Evolutionary conservation across 257 asterid species (phyloP).

Genomic region (Voacanga thouarsii): DNA sequence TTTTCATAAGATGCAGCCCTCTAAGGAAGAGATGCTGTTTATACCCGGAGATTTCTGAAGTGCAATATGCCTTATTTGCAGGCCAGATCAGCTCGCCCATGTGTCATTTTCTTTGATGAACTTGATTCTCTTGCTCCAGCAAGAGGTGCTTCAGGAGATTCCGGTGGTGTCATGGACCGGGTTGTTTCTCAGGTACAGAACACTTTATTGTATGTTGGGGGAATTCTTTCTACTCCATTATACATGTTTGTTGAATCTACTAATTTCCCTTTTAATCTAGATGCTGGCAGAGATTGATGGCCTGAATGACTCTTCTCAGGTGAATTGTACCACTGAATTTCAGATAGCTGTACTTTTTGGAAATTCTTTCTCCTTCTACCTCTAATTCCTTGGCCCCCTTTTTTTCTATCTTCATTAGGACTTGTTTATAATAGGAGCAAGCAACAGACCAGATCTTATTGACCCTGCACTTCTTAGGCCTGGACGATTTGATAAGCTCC

Average conservation of each 20-base stretch:
- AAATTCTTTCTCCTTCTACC: slow-evolving; percentile 8
- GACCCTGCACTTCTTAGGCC: slow-evolving; percentile 96
- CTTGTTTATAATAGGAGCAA: slow-evolving; percentile 95
- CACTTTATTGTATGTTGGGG: neutral
- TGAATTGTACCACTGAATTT: slow-evolving; percentile 20
- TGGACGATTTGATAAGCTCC: slow-evolving; percentile 98
- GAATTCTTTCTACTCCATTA: slow-evolving; percentile 4
- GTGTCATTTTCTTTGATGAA: slow-evolving; percentile 95
- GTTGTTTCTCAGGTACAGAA: slow-evolving; percentile 92
- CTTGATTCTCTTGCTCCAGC: slow-evolving; percentile 99
- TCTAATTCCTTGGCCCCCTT: slow-evolving; percentile 13
- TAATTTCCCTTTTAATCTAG: slow-evolving; percentile 33
- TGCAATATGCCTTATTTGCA: slow-evolving; percentile 26
- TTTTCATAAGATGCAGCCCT: neutral
- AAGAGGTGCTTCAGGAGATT: slow-evolving; percentile 98
- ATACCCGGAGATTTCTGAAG: slow-evolving; percentile 15
- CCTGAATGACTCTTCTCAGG: slow-evolving; percentile 88
- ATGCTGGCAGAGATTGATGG: slow-evolving; percentile 99
- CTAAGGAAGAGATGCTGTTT: neutral
- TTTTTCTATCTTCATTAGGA: slow-evolving; percentile 41
- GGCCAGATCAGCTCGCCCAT: slow-evolving; percentile 99
- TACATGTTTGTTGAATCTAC: slow-evolving; percentile 17
- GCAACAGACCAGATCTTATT: slow-evolving; percentile 97
- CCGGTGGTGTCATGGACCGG: slow-evolving; percentile 98
- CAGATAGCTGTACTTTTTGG: slow-evolving; percentile 4